A percentile compares a stretch with the other conserved stretches of the same genome.
These are phyloP conservation scores for Lipomyces yamanashiensis DNA, from an alignment of 805 yeast species.

Conservation along the genomic window DNA sequence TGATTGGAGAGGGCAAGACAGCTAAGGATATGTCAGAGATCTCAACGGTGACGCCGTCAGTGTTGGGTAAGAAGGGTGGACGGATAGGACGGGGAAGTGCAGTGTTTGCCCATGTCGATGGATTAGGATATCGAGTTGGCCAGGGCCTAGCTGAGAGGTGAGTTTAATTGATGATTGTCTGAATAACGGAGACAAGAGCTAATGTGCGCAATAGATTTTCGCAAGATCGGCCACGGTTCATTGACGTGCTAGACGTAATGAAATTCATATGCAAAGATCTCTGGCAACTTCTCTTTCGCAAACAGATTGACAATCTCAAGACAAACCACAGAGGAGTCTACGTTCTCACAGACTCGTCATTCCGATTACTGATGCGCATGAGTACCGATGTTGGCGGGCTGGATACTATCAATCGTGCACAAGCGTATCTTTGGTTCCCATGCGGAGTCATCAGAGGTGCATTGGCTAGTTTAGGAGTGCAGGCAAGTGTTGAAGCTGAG, in stretches of 20 bases:
- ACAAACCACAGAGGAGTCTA: conserved; percentile 90
- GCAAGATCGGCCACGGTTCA: conserved; percentile 52
- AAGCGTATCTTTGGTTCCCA: conserved; percentile 68
- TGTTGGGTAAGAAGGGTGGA: conserved; percentile 10
- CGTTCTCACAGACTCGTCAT: conserved; percentile 72
- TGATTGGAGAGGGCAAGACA: conserved; percentile 41
- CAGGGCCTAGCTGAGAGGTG: conserved; percentile 56
- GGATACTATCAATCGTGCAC: conserved; percentile 44
- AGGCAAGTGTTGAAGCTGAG: conserved; percentile 68
- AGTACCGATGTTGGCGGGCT: conserved; percentile 44
- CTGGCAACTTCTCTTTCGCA: conserved; percentile 79
- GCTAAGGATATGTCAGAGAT: not conserved
- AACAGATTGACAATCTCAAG: conserved; percentile 88
- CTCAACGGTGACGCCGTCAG: not conserved
- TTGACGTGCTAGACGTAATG: conserved; percentile 78
- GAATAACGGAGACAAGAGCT: conserved; percentile 34
- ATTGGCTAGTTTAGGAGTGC: conserved; percentile 68
- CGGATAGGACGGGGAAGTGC: conserved; percentile 50
- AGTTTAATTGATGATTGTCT: not conserved
- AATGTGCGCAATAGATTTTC: conserved; percentile 41
- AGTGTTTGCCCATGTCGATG: conserved; percentile 61
- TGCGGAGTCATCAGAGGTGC: conserved; percentile 78
- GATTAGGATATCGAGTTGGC: conserved; percentile 74
- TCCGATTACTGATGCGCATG: conserved; percentile 60
- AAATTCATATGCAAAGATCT: conserved; percentile 91